Conservation (phyloP, 306 rosid genomes). For the Quercus dentata region DNA sequence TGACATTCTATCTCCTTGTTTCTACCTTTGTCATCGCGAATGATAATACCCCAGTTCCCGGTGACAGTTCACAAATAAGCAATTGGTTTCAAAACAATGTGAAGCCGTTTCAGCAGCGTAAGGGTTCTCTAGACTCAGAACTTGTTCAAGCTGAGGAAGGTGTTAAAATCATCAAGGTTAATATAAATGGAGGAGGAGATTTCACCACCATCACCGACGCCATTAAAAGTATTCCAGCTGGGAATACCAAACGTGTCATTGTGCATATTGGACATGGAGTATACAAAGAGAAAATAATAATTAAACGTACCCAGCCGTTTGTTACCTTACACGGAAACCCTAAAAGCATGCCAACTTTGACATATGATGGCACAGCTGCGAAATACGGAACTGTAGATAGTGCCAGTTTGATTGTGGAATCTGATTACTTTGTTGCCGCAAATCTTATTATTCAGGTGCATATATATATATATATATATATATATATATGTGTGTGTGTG, state of each 20-base stretch:
- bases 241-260: conserved; percentile 47
- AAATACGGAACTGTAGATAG: conserved; percentile 60
- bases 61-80: conserved; percentile 8
- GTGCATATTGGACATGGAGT: conserved; percentile 49
- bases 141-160: conserved; percentile 41
- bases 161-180: conserved; percentile 36
- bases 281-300: conserved; percentile 51
- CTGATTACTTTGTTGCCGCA: conserved; percentile 38
- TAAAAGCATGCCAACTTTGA: conserved; percentile 30
- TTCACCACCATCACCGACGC: conserved; percentile 50
- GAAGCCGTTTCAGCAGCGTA: neutral
- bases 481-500: no score
- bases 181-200: conserved; percentile 43
- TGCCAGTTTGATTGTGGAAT: conserved; percentile 35
- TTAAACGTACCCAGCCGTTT: conserved; percentile 41
- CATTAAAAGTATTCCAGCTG: conserved; percentile 39
- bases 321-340: conserved; percentile 42
- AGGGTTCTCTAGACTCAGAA: conserved; percentile 28
- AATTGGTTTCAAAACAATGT: conserved; percentile 41
- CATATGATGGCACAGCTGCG: conserved; percentile 32
- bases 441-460: conserved; percentile 37
- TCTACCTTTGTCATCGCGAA: conserved; percentile 11
- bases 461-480: no score
- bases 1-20: neutral
- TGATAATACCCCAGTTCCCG: conserved; percentile 23